A percentile compares a stretch with the other conserved stretches of the same genome.
Conservation (phyloP, 225 moss, liverwort and hornwort genomes). For the Straminergon stramineum region DNA sequence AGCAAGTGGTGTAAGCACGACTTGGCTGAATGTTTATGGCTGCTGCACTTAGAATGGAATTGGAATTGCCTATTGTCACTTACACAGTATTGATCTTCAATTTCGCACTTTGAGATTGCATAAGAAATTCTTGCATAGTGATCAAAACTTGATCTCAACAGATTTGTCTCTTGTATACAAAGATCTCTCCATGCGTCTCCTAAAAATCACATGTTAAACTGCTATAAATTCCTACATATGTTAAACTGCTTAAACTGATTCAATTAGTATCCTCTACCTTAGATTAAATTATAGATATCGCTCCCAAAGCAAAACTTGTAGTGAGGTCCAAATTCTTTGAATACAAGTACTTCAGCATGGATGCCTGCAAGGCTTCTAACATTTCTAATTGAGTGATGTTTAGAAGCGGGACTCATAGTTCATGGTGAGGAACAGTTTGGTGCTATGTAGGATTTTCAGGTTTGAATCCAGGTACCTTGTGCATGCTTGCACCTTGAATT, state of each 20-base stretch:
- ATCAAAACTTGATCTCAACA: background rate
- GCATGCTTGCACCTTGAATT: background rate
- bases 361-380: background rate
- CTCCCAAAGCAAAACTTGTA: background rate
- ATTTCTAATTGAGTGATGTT: background rate
- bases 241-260: background rate
- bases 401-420: background rate
- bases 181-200: background rate
- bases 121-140: background rate
- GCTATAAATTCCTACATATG: background rate
- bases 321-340: background rate
- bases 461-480: background rate
- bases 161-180: background rate
- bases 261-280: background rate
- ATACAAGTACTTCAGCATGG: background rate
- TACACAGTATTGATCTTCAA: background rate
- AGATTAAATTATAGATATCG: background rate
- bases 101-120: background rate
- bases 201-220: background rate
- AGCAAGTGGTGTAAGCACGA: background rate
- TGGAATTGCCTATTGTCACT: background rate
- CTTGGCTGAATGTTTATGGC: background rate
- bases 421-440: background rate
- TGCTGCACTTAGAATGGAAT: background rate
- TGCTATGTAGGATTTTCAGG: background rate